Evolutionary conservation across 148 eudicot genomes (phyloP), one percentile per base, ranked within the genome.

Genomic region (Hydrangea macrophylla): DNA sequence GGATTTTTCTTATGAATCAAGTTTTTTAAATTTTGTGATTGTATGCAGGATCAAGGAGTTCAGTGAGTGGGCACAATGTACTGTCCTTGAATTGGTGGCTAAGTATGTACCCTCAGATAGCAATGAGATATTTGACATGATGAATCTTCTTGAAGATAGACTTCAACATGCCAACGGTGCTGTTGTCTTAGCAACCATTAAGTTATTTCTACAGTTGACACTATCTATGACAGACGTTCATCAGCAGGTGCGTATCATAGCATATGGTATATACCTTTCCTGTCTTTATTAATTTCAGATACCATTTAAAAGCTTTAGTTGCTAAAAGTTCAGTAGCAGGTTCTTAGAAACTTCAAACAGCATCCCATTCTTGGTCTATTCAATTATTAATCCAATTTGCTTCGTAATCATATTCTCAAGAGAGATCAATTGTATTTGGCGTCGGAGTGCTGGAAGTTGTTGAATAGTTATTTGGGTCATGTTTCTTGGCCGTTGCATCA

Each of bases 111-210:
- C 97, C 45, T 61, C 88, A 54, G 97, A 95, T 61, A 82, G 72
- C 76, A 88, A 78, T 69, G 99, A 95, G 79, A 83, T 95, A 77
- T 95, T 91, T 80, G 96, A 95, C 87, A 89, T 95, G 58, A 91
- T 95, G 99, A 89, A 91, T 86, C 96, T 95, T 79, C 96, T 95
- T 12, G 99, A 95, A 76, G 99, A 91, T 73, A 87, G 99, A 74
- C 97, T 95, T 81, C 99, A 95, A 81, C 99, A 95, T 87, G 97
- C 99, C 65, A 95, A 95, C 76, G 86, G 99, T 75, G 99, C 99
- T 12, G 96, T 95, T 80, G 99, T 95, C 61, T 83, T 95, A 74
- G 96, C 99, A 56, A 95, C 97, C 48, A 80, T 87, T 72, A 95
- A 95, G 88, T 56, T 95, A 76, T 95, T 95, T 77, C 80, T 95